Evolutionary conservation across 2,329 filamentous ascomycete genomes (phyloP).

Genomic region (Ceratocystis alfenasii): DNA sequence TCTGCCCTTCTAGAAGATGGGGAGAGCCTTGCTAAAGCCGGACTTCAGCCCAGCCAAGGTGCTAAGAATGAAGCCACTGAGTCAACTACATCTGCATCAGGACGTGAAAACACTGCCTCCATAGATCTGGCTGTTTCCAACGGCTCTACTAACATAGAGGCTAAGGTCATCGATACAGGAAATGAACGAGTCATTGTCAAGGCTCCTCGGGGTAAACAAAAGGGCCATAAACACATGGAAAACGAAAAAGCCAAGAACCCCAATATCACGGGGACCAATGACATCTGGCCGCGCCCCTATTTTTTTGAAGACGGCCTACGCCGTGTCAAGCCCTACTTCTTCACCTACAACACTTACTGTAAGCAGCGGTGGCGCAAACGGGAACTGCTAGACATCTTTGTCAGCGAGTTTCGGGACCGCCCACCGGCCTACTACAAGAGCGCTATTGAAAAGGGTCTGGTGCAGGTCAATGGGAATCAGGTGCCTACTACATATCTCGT

Average conservation of each 20-base stretch:
- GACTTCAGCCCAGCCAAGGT: background rate
- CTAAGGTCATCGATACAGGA: conserved; percentile 16
- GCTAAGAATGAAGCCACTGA: background rate
- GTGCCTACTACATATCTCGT: conserved; percentile 58
- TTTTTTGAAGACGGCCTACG: conserved; percentile 72
- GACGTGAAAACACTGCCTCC: background rate
- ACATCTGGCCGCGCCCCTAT: conserved; percentile 48
- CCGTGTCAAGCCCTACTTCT: conserved; percentile 76
- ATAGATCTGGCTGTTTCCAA: background rate
- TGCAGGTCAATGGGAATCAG: conserved; percentile 65
- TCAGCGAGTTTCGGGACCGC: conserved; percentile 82
- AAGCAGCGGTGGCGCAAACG: conserved; percentile 87
- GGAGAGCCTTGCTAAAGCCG: background rate
- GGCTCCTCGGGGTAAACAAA: conserved; percentile 20
- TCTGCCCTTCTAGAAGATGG: background rate
- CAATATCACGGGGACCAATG: conserved; percentile 17
- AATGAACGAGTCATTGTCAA: conserved; percentile 19
- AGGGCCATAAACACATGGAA: conserved; percentile 21
- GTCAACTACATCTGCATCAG: background rate
- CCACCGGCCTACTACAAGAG: conserved; percentile 74
- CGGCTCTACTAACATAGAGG: conserved; percentile 17
- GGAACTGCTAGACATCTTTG: conserved; percentile 73
- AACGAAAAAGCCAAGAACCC: conserved; percentile 18
- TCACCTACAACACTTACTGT: conserved; percentile 87
- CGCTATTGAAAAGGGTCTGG: conserved; percentile 68